These are phyloP conservation scores for Pseudogymnoascus sp. DNA, from an alignment of 2,329 filamentous ascomycete genomes.

Conservation along the genomic window DNA sequence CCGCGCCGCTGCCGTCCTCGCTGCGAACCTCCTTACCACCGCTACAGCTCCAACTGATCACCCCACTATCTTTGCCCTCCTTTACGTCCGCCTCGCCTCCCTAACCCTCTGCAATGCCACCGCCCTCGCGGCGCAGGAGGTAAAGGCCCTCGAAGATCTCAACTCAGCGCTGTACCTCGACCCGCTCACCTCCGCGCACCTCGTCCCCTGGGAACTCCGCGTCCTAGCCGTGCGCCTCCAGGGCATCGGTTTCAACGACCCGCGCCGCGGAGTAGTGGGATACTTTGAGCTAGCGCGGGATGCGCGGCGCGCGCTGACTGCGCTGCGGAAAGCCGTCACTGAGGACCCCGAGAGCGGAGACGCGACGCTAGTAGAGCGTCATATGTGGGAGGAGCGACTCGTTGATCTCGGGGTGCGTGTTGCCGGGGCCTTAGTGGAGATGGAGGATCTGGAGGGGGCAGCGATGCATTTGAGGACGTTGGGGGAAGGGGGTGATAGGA, in stretches of 20 bases:
- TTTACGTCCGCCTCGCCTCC: slow-evolving; percentile 75
- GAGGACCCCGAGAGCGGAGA: slow-evolving; percentile 30
- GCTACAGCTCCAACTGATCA: slow-evolving; percentile 46
- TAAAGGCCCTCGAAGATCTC: slow-evolving; percentile 54
- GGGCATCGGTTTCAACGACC: slow-evolving; percentile 77
- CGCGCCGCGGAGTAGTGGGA: slow-evolving; percentile 74
- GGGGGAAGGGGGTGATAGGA: slow-evolving; percentile 30
- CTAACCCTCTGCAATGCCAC: slow-evolving; percentile 70
- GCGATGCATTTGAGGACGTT: slow-evolving; percentile 61
- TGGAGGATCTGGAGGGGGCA: slow-evolving; percentile 79
- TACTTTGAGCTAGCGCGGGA: slow-evolving; percentile 83
- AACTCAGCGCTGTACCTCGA: slow-evolving; percentile 48
- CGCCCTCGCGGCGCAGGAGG: slow-evolving; percentile 58
- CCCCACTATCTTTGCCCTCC: slow-evolving; percentile 60
- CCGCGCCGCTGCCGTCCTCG: slow-evolving; percentile 64
- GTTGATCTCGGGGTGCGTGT: slow-evolving; percentile 64
- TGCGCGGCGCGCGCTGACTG: slow-evolving; percentile 52
- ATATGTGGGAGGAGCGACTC: slow-evolving; percentile 64
- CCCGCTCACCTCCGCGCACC: slow-evolving; percentile 45
- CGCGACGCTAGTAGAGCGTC: slow-evolving; percentile 38
- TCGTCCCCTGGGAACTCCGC: slow-evolving; percentile 82
- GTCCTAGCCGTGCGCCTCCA: slow-evolving; percentile 77
- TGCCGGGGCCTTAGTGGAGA: slow-evolving; percentile 63
- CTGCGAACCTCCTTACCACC: slow-evolving; percentile 51
- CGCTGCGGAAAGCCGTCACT: slow-evolving; percentile 30